phyloP scores from a whole-genome alignment of 768 basidiomycete species.

The Leccinum broughii region DNA sequence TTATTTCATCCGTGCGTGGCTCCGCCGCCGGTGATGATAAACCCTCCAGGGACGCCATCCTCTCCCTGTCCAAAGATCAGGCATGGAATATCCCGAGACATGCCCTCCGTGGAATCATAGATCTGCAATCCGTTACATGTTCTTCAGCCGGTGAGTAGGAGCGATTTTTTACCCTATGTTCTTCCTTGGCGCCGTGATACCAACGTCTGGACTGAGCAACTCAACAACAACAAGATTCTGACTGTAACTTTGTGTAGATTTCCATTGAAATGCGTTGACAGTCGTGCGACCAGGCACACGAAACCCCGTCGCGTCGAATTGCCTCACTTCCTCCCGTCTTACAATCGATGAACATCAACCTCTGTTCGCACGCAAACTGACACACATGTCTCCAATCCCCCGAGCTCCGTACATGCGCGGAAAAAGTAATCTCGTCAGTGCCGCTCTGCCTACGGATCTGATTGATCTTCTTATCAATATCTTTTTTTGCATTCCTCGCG shows the following conservation, averaged over 20 bases:
- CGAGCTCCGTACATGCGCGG: neutral
- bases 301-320: too few species aligned
- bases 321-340: neutral
- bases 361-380: neutral
- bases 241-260: neutral
- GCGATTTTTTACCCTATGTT: neutral
- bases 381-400: neutral
- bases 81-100: neutral
- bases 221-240: neutral
- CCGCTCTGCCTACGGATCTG: neutral
- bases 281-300: neutral
- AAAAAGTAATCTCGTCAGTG: neutral
- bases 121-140: neutral
- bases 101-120: neutral
- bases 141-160: neutral
- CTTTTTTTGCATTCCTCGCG: too few species aligned
- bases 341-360: too few species aligned
- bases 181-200: neutral
- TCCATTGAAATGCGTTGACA: slow-evolving; percentile 3
- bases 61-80: neutral
- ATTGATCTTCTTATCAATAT: neutral
- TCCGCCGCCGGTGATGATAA: neutral
- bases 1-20: neutral
- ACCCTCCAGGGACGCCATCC: neutral
- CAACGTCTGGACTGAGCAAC: neutral